Evolutionary conservation across 1,284 basidiomycete genomes (phyloP), one percentile per base, ranked within the genome.

Genomic region (Boletus smithii): DNA sequence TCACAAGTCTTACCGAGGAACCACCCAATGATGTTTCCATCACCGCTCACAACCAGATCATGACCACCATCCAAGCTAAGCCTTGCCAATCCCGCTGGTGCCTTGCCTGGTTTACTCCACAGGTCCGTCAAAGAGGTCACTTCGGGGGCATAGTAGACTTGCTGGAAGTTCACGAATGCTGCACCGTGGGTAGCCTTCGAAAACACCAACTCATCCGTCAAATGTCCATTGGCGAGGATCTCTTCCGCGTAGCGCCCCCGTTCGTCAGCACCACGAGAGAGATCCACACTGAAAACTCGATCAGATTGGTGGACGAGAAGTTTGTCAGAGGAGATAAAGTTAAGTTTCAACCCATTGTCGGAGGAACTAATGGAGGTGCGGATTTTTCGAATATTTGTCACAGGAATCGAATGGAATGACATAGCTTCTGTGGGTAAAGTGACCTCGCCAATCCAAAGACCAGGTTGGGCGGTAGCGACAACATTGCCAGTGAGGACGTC

Each of bases 41-140:
- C 80, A 14, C 74, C 59, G 44, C 76, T 81, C 69, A 78, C 82
- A 3, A 76, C 71, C 30, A 87, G 58, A 61, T 81, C 79, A 57
- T 88, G 85, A 0, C 85, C 85, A 16, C 85, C 85, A 59, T 88
- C 82, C 48, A 83, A 57, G 56, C 83, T 85, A 49, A 87, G 51
- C 37, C 83, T 73, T 7, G 74, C 73, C 41, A 87, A 59, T 3
- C 78, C 79, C 36, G 71, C 71, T 8, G 83, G 83, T 5, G 81
- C 76, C 53, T 81, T 83, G 1, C 73, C 79, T 3, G 85, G 85
- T 57, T 80, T 84, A 44, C 81, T 81, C 82, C 82, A 87, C 4
- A 87, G 63, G 1, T 73, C 68, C 18, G 72, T 69, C 17, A 70
- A 71, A 3, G 67, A 53, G 20, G 67, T 59, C 16, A 77, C 62